Conservation (phyloP, 225 moss, liverwort and hornwort genomes). For the Polytrichum commune region DNA sequence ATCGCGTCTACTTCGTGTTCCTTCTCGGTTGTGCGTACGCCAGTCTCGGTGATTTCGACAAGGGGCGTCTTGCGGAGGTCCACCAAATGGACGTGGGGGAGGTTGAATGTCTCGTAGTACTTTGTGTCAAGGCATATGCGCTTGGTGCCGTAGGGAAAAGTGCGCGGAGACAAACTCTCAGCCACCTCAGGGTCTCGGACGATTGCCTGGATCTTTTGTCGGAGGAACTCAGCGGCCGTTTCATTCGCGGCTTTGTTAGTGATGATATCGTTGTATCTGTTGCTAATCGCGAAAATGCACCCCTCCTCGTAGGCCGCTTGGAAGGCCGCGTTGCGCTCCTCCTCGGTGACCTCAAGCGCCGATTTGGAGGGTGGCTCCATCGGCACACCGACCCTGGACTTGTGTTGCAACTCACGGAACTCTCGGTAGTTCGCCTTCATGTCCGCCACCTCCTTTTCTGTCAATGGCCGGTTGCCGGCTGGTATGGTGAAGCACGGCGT, state of each 20-base stretch:
- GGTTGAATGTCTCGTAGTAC: conserved; percentile 17
- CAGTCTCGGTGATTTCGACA: conserved; percentile 1
- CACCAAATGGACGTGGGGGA: conserved; percentile 9
- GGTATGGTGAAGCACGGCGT: conserved; percentile 32
- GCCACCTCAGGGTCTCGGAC: conserved; percentile 5
- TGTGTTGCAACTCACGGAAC: conserved; percentile 5
- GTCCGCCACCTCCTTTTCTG: conserved; percentile 11
- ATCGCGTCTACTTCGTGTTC: conserved; percentile 24
- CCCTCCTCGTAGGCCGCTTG: conserved; percentile 12
- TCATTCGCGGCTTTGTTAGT: conserved; percentile 20
- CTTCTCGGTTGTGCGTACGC: conserved; percentile 15
- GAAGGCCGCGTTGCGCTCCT: conserved; percentile 20
- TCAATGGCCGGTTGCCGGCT: conserved; percentile 15
- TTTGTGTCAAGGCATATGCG: conserved; percentile 16
- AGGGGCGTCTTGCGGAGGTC: conserved; percentile 11
- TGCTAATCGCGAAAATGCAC: too few relatives aligned
- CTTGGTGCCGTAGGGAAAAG: conserved; percentile 5
- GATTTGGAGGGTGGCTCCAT: neutral
- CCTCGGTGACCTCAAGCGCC: conserved; percentile 17
- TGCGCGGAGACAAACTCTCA: neutral
- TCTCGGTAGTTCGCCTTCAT: conserved; percentile 12
- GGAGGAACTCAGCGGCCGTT: conserved; percentile 18
- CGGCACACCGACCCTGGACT: neutral
- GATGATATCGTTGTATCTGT: conserved; percentile 16
- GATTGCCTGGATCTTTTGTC: conserved; percentile 22